phyloP scores from a whole-genome alignment of 306 rosid genomes.

The Quercus parvula region DNA sequence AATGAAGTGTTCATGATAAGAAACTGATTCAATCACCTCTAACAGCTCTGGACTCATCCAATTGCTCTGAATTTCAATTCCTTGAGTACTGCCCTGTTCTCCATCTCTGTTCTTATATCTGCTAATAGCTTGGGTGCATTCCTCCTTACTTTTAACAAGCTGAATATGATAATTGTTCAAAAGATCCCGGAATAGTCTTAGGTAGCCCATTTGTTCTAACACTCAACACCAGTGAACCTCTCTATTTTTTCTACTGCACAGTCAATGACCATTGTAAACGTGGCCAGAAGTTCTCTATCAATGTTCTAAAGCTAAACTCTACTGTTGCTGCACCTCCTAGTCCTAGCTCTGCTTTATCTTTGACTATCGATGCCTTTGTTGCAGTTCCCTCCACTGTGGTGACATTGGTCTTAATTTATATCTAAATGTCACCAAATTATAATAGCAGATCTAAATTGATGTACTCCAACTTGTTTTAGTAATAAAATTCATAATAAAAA shows the following conservation, averaged over 20 bases:
- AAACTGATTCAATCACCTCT: too few relatives aligned
- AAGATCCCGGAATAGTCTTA: not conserved
- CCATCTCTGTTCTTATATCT: too few relatives aligned
- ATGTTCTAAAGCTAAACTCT: not conserved
- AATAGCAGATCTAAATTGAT: too few relatives aligned
- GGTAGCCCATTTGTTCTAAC: too few relatives aligned
- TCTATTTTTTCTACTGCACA: constrained; percentile 21
- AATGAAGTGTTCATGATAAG: too few relatives aligned
- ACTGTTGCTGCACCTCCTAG: not conserved
- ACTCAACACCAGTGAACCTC: not conserved
- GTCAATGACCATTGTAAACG: constrained; percentile 11
- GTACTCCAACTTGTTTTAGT: too few relatives aligned
- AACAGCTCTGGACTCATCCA: too few relatives aligned
- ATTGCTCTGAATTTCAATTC: too few relatives aligned
- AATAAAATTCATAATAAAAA: too few relatives aligned
- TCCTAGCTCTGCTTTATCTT: constrained; percentile 5
- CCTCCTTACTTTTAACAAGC: not conserved
- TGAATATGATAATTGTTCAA: constrained; percentile 17
- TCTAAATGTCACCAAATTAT: too few relatives aligned
- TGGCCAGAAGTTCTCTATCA: constrained; percentile 29
- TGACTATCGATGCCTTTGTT: not conserved
- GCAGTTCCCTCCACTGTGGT: not conserved
- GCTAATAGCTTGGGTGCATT: too few relatives aligned
- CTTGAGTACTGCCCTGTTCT: too few relatives aligned
- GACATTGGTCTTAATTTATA: not conserved